A percentile compares a stretch with the other conserved stretches of the same genome.
Evolutionary conservation across 768 basidiomycete species (phyloP).

Genomic region (Tulasnella sp.): DNA sequence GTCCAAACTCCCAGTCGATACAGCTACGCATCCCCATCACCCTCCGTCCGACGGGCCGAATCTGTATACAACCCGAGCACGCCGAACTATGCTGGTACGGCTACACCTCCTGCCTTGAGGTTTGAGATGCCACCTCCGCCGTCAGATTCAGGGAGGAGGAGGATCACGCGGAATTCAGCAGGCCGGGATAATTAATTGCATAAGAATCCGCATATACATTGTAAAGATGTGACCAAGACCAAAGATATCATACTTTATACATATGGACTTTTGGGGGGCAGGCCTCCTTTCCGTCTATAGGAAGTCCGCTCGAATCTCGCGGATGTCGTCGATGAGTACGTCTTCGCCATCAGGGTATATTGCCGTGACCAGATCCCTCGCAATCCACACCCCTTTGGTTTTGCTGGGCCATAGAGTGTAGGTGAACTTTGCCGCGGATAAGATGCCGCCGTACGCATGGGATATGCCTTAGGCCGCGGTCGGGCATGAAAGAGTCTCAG

Average conservation of each 20-base stretch:
- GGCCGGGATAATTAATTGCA: neutral
- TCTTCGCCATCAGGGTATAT: slow-evolving; percentile 46
- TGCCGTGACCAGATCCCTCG: slow-evolving; percentile 55
- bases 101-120: neutral
- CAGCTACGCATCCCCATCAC: slow-evolving; percentile 1
- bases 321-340: slow-evolving; percentile 38
- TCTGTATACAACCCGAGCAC: slow-evolving; percentile 4
- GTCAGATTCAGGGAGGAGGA: neutral
- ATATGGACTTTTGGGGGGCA: neutral
- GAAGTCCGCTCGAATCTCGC: slow-evolving; percentile 30
- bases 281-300: neutral
- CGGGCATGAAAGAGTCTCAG: no score
- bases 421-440: slow-evolving; percentile 79
- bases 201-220: neutral
- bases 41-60: neutral
- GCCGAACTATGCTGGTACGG: neutral
- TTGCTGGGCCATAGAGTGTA: slow-evolving; percentile 64
- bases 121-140: no score
- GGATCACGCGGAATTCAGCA: slow-evolving; percentile 5
- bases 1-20: slow-evolving; percentile 2
- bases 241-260: neutral
- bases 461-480: slow-evolving; percentile 70
- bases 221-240: neutral
- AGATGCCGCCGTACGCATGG: slow-evolving; percentile 85
- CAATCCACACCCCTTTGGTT: slow-evolving; percentile 21